These are phyloP conservation scores for Haematococcus sp. DNA, from an alignment of 139 green algal species.

Conservation along the genomic window DNA sequence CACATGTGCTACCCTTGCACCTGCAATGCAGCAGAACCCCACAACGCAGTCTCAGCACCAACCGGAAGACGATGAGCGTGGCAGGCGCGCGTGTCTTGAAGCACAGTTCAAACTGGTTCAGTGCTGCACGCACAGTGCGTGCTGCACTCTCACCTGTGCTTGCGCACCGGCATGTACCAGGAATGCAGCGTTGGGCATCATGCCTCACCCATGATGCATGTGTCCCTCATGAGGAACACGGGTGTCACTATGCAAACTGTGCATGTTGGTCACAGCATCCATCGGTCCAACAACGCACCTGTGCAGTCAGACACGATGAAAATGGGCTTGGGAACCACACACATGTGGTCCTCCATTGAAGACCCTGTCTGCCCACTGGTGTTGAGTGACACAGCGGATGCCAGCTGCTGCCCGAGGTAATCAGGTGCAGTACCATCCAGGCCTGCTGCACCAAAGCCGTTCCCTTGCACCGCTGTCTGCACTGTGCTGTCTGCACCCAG, in stretches of 20 bases:
- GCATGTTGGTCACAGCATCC: no score
- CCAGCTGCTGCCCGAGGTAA: neutral
- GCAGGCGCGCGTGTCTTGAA: slow-evolving; percentile 38
- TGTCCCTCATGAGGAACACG: no score
- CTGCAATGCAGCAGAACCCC: no score
- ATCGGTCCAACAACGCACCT: slow-evolving; percentile 25
- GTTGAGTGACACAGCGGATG: neutral
- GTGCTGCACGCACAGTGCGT: slow-evolving; percentile 44
- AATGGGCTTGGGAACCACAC: slow-evolving; percentile 58
- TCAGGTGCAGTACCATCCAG: neutral
- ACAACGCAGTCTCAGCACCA: no score
- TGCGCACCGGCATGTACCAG: no score
- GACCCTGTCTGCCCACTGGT: neutral
- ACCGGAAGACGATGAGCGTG: slow-evolving; percentile 48
- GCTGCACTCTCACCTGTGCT: slow-evolving; percentile 57
- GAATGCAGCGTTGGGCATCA: no score
- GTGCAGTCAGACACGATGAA: slow-evolving; percentile 62
- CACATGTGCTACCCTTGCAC: no score
- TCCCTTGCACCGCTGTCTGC: neutral
- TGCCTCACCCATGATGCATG: neutral
- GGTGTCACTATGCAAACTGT: no score
- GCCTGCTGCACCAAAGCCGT: neutral
- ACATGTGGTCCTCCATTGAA: slow-evolving; percentile 15
- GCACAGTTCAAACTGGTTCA: slow-evolving; percentile 54
- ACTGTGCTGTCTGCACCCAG: neutral